These are phyloP conservation scores for Cordyceps fumosorosea DNA, from an alignment of 2,329 filamentous ascomycete genomes.

Conservation along the genomic window DNA sequence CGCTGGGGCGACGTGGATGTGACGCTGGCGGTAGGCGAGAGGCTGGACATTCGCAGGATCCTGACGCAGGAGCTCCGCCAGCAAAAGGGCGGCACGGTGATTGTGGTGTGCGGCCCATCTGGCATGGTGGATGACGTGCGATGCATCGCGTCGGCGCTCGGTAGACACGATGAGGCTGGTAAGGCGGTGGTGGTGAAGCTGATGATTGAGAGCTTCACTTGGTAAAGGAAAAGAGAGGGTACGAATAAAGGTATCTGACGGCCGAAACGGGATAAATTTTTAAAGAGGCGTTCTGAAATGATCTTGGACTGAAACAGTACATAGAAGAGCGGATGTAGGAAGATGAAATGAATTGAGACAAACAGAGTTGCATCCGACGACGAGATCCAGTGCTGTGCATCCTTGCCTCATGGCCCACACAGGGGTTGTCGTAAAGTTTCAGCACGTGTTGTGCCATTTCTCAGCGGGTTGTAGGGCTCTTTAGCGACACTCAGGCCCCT, in stretches of 20 bases:
- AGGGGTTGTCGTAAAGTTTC: neutral
- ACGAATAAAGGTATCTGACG: neutral
- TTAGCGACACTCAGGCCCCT: neutral
- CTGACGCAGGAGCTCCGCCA: constrained; percentile 20
- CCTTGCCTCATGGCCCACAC: neutral
- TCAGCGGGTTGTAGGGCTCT: neutral
- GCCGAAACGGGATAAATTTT: neutral
- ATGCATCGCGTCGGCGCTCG: constrained; percentile 5
- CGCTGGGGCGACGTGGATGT: constrained; percentile 24
- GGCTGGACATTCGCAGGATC: constrained; percentile 22
- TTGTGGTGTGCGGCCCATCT: constrained; percentile 24
- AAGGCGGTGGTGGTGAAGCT: constrained; percentile 6
- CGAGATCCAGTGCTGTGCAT: neutral
- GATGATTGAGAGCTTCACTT: constrained; percentile 12
- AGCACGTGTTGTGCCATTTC: neutral
- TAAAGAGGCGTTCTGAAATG: neutral
- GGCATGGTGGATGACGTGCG: constrained; percentile 26
- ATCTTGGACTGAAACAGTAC: neutral
- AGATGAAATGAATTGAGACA: constrained; percentile 3
- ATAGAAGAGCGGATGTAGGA: neutral
- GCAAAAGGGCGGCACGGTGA: constrained; percentile 20
- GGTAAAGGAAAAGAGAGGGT: neutral
- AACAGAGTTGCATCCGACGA: neutral
- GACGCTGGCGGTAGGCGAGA: constrained; percentile 23
- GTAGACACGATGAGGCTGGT: constrained; percentile 10